Evolutionary conservation across 192 early-diverging fungal genomes (phyloP), one percentile per base, ranked within the genome.

Genomic region (Cladochytrium replicatum): DNA sequence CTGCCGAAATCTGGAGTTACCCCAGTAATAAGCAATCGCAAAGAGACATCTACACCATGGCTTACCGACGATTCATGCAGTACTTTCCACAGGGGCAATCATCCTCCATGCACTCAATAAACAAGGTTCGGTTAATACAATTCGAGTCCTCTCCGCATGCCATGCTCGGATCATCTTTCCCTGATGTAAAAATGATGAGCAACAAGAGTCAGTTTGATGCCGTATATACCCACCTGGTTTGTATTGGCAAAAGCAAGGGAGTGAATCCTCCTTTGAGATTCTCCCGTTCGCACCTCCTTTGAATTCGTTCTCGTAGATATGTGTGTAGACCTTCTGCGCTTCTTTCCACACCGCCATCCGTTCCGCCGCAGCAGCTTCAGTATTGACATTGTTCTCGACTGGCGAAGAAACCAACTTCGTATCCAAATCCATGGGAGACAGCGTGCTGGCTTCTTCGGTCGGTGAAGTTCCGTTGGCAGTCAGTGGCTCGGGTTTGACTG

Each of bases 101-200:
- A 22, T 87, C 79, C 4, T 79, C 81, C 32, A 81, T 82, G 63
- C 94, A 98, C 63, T 98, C 94, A 50, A 94, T 87, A 45, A 84
- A 86, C 23, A 93, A 64, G 50, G 85, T 77, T 30, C 58, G 76
- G 59, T 99, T 99, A 52, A 99, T 94, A 61, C 96, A 99, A 39
- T 82, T 75, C 13, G 85, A 77, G 49, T 73, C 72, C 19, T 83
- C 84, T 24, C 96, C 96, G 63, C 96, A 99, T 3, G 96, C 93
- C 22, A 68, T 68, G 49, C 61, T 52, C 60, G 72, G 29, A 57
- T 64, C 22, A 66, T 81, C 54, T 67, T 61, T 58, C 47, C 23
- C 38, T 17, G n/a, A 37, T 13, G 7, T 3, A 7, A 1, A n/a
- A n/a, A 17, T n/a, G 45, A 29, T 28, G 21, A 48, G n/a, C 15